These are phyloP conservation scores for Candolleomyces aberdarensis DNA, from an alignment of 768 basidiomycete genomes.

Conservation along the genomic window DNA sequence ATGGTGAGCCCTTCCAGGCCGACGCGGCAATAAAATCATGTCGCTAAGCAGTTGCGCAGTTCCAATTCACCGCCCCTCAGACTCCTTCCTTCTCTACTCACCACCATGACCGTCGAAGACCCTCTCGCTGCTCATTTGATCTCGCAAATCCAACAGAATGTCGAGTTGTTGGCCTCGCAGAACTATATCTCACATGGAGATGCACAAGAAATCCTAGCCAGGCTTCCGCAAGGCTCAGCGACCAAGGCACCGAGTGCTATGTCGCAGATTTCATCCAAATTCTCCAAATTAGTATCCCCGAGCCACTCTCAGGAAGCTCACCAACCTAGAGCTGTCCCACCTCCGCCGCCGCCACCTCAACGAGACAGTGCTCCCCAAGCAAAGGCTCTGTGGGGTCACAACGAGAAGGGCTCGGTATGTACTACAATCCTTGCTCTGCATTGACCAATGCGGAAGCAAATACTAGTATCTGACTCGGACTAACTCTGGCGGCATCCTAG, in stretches of 20 bases:
- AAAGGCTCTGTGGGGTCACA: constrained; percentile 65
- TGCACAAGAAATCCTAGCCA: constrained; percentile 45
- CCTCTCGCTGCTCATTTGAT: constrained; percentile 60
- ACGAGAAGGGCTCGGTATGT: constrained; percentile 51
- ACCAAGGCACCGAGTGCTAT: constrained; percentile 10
- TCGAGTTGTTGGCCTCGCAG: constrained; percentile 56
- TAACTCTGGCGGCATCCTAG: constrained; percentile 33
- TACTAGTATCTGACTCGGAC: too few species aligned
- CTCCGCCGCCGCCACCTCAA: constrained; percentile 13
- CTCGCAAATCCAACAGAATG: constrained; percentile 52
- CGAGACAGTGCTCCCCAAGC: constrained; percentile 33
- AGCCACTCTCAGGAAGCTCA: neutral
- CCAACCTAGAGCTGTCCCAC: constrained; percentile 6
- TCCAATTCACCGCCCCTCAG: neutral
- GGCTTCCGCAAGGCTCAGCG: constrained; percentile 34
- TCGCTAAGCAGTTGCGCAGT: neutral
- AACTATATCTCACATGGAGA: constrained; percentile 49
- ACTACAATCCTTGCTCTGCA: neutral
- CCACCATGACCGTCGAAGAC: constrained; percentile 30
- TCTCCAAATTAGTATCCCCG: constrained; percentile 15
- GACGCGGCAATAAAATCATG: too few species aligned
- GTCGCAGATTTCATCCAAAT: constrained; percentile 17
- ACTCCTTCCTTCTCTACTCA: neutral
- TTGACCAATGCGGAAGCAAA: neutral
- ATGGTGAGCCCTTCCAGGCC: too few species aligned